Conservation (phyloP, 805 yeast genomes). For the Wickerhamia fluorescens region DNA sequence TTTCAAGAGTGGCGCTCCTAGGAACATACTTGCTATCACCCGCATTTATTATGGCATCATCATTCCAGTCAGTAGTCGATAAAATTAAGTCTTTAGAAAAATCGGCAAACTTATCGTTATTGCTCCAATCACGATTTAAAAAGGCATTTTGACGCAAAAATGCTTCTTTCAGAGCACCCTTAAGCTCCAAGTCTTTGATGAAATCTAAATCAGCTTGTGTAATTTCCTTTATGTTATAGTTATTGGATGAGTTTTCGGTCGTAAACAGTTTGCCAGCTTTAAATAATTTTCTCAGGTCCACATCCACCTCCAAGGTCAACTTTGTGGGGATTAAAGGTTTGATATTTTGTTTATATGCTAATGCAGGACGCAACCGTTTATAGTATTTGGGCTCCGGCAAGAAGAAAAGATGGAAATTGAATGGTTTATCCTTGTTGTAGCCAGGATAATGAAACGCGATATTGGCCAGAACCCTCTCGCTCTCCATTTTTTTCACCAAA, state of each 20-base stretch:
- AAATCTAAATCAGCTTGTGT: slow-evolving; percentile 26
- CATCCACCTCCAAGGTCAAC: slow-evolving; percentile 51
- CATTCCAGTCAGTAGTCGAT: slow-evolving; percentile 77
- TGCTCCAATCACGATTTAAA: slow-evolving; percentile 25
- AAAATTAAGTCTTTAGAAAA: slow-evolving; percentile 51
- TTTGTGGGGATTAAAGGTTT: slow-evolving; percentile 55
- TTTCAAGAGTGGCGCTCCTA: slow-evolving; percentile 10
- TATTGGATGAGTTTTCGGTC: slow-evolving; percentile 4
- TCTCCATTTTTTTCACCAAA: slow-evolving; percentile 24
- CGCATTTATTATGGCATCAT: slow-evolving; percentile 52
- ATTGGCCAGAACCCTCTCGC: slow-evolving; percentile 17
- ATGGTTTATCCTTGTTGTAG: slow-evolving; percentile 46
- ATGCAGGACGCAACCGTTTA: slow-evolving; percentile 45
- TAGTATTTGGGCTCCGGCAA: slow-evolving; percentile 53
- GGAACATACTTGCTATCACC: slow-evolving; percentile 16
- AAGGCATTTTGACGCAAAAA: slow-evolving; percentile 22
- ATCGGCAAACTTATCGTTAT: slow-evolving; percentile 31
- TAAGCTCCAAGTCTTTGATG: slow-evolving; percentile 18
- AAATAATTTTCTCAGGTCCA: slow-evolving; percentile 53
- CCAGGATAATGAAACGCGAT: slow-evolving; percentile 54
- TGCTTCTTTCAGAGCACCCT: slow-evolving; percentile 10
- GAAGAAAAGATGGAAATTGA: slow-evolving; percentile 61
- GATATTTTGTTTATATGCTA: slow-evolving; percentile 20
- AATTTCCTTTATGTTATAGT: slow-evolving; percentile 10
- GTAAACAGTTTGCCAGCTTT: slow-evolving; percentile 18